Base-by-base conservation (phyloP, 306 rosid genomes). In the Rosa lucieae region DNA sequence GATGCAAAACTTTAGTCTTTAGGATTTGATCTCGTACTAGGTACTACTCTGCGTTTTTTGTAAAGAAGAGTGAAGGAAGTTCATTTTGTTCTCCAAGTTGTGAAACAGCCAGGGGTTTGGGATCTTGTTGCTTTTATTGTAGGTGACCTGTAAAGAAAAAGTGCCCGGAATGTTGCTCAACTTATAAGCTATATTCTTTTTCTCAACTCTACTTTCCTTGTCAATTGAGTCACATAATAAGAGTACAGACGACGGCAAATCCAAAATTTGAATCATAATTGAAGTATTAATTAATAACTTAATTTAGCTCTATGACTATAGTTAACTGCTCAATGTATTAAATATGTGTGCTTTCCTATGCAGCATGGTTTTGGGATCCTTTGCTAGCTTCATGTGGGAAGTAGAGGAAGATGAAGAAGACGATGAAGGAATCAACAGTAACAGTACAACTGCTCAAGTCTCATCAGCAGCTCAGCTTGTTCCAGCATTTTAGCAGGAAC, bases 321-420 rank as follows among this genome's bases (percentile, higher is more conserved):
- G 46, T 43, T 43, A 6, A 43, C 8, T 43, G 46, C 6, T 43
- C 46, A 6, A 43, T 43, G 46, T 43, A 43, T 5, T 43, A 32
- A 39, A n/a, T 6, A 37, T 74, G 49, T 72, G 42, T 67, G 17
- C 9, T 52, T 20, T 2, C 69, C 76, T 37, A 89, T 74, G 86
- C 73, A 94, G 96, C 74, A 77, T 70, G 86, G 91, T 90, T 48
- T 77, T 89, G 88, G 98, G 98, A 26, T 87, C 94, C 1, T 90
- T 82, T 51, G 92, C 93, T 1, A 83, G 83, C 12, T 92, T 92
- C 86, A 80, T 88, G 91, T 94, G 96, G 98, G 90, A 92, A 78
- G 81, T 85, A 9, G 93, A 78, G 52, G 89, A 84, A 2, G 89
- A 93, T 5, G 90, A 76, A 3, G 78, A 46, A 5, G 72, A 74